Conservation (phyloP, 2,329 filamentous ascomycete genomes). For the Fusarium dlaminii region DNA sequence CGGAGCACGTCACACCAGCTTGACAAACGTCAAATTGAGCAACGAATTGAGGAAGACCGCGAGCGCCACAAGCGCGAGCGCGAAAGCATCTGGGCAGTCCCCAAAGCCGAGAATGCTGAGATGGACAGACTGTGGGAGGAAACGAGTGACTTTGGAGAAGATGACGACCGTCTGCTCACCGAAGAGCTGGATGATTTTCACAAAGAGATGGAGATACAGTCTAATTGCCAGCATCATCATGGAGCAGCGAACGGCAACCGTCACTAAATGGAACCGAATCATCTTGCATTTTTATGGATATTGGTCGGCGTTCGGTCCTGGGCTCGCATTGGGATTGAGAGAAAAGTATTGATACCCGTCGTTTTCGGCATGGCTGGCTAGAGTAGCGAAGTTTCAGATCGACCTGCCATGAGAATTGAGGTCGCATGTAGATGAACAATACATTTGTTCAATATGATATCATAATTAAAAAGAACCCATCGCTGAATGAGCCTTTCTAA, state of each 20-base stretch:
- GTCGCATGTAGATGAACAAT: neutral
- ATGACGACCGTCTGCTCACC: conserved; percentile 79
- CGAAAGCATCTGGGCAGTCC: conserved; percentile 93
- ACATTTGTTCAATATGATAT: conserved; percentile 14
- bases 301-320: conserved; percentile 45
- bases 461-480: conserved; percentile 30
- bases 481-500: conserved; percentile 27
- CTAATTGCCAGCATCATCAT: conserved; percentile 52
- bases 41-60: conserved; percentile 95
- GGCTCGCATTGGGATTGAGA: conserved; percentile 20
- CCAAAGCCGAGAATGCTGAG: conserved; percentile 70
- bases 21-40: conserved; percentile 91
- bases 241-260: conserved; percentile 44
- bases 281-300: neutral
- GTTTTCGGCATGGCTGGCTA: conserved; percentile 19
- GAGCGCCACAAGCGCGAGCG: conserved; percentile 92
- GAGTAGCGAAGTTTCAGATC: neutral
- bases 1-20: conserved; percentile 55
- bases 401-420: neutral
- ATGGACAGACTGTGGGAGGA: conserved; percentile 87
- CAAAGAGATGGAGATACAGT: conserved; percentile 52
- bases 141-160: conserved; percentile 84
- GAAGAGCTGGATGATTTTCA: conserved; percentile 73
- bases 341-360: conserved; percentile 46
- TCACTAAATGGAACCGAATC: conserved; percentile 27